Evolutionary conservation across 208 protist species (phyloP).

Genomic region (Wallacemonas sp.): DNA sequence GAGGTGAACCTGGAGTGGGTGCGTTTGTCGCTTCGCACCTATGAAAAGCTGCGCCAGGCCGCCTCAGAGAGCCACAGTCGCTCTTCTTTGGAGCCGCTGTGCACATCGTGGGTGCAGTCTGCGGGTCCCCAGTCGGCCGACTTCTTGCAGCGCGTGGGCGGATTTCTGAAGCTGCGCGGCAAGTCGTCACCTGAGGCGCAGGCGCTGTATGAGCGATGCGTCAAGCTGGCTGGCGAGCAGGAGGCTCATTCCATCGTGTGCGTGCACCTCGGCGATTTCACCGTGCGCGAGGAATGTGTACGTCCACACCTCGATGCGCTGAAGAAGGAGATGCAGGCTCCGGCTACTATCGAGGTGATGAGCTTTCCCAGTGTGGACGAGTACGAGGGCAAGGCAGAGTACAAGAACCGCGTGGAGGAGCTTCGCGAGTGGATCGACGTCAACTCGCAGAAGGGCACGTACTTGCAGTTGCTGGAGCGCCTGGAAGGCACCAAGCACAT

Average conservation of each 20-base stretch:
- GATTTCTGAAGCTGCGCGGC: conserved; percentile 15
- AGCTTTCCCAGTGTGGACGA: conserved; percentile 45
- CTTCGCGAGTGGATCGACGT: conserved; percentile 83
- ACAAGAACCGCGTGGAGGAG: conserved; percentile 67
- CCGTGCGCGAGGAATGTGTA: conserved; percentile 70
- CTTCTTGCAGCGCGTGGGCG: conserved; percentile 14
- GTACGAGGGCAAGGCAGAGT: conserved; percentile 50
- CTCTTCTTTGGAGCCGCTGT: conserved; percentile 36
- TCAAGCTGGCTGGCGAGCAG: conserved; percentile 42
- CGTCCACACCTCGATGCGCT: conserved; percentile 53
- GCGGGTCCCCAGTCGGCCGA: conserved; percentile 1
- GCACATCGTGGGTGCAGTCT: conserved; percentile 38
- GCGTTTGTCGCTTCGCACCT: conserved; percentile 54
- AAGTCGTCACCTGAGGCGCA: conserved; percentile 4
- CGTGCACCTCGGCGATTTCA: conserved; percentile 71
- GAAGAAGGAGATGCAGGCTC: conserved; percentile 50
- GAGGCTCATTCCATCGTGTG: conserved; percentile 46
- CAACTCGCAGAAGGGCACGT: conserved; percentile 68
- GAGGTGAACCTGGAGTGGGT: conserved; percentile 70
- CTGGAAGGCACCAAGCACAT: conserved; percentile 49
- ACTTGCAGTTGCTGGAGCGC: conserved; percentile 57
- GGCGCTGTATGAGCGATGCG: conserved; percentile 23
- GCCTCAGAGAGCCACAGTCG: conserved; percentile 34
- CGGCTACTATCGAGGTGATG: conserved; percentile 52
- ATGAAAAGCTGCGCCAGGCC: conserved; percentile 49